Base-by-base conservation (phyloP, 208 protist genomes). In the Giardia muris region DNA sequence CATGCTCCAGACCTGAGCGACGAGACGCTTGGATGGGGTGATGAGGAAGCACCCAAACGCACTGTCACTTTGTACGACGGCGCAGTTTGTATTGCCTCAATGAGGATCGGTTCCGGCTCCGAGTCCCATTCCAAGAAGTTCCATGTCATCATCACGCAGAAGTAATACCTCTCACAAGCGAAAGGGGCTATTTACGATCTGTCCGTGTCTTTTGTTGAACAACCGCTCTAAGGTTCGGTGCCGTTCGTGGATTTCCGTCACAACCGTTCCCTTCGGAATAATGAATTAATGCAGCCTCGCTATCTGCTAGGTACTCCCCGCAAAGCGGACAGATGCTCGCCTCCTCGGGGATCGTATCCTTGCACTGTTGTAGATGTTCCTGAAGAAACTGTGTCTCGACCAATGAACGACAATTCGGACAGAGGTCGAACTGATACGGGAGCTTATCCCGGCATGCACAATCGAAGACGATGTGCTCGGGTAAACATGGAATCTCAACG, bases 401-500 rank as follows among this genome's bases (percentile, higher is more conserved):
- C 3, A 44, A 19, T 19, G 39, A 89, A 4, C 4, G 4, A 43
- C 86, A 89, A 46, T 89, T 89, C 42, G n/a, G n/a, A 44, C 86
- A 89, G 4, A 76, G 30, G 57, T 76, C 57, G 10, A 76, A 46
- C 86, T 4, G 45, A 43, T 46, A 89, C 86, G 4, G 4, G 4
- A 89, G 42, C 4, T 89, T 89, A 43, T 43, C 42, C 86, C 3
- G 4, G 42, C 45, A 4, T 43, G 86, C 19, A 43, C 86, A 89
- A 4, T 10, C 4, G 42, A 46, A 44, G 42, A 89, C 3, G 39
- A 89, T 46, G 42, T 89, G 86, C 22, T 89, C 86, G 45, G 86
- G 86, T 4, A 89, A 43, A 44, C 86, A 89, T 44, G 86, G 86
- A 45, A 89, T 89, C 86, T 89, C 86, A 4, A 89, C 45, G n/a